Evolutionary conservation across 225 moss, liverwort and hornwort genomes (phyloP), one percentile per base, ranked within the genome.

Genomic region (Sphagnum contortum): DNA sequence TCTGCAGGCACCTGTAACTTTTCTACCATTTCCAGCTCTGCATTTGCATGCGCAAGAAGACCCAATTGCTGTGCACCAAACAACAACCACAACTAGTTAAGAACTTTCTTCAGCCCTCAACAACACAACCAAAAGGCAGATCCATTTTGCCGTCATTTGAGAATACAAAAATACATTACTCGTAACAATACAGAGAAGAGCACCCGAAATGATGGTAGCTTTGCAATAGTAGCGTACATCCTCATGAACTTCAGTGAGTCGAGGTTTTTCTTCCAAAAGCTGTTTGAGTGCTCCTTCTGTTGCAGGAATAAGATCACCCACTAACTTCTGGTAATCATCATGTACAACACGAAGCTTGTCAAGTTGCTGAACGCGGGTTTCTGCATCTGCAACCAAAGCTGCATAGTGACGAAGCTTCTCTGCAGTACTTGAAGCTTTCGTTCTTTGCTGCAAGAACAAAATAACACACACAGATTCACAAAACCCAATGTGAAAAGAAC

Each of bases 241-340:
- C 67, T 89, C 89, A 51, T 93, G 75, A 64, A 82, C 80, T 52
- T 89, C 85, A 66, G 76, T 77, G 52, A 80, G 71, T 60, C 64
- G 70, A 44, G 74, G 80, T 67, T 78, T 81, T 64, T 91, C 80
- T 72, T 71, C 45, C 51, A 69, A 77, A 56, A 88, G 79, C 59
- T 82, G 81, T 62, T 77, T 81, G 71, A 93, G 76, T 52, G 54
- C 75, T 73, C 69, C 91, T 65, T 85, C 83, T 74, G 83, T 89
- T 67, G 71, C 74, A 72, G 93, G 89, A 72, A 98, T 88, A 48
- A 91, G 69, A 50, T 91, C 93, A 64, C 63, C 83, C 70, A 69
- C 70, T 76, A 91, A 71, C 72, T 87, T 98, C 59, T 83, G 83
- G 67, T 79, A 84, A 64, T 93, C 98, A 70, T 89, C 98, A 65